A percentile compares a stretch with the other conserved stretches of the same genome.
These are phyloP conservation scores for Neobulgaria alba DNA, from an alignment of 2,329 filamentous ascomycete genomes.

Conservation along the genomic window DNA sequence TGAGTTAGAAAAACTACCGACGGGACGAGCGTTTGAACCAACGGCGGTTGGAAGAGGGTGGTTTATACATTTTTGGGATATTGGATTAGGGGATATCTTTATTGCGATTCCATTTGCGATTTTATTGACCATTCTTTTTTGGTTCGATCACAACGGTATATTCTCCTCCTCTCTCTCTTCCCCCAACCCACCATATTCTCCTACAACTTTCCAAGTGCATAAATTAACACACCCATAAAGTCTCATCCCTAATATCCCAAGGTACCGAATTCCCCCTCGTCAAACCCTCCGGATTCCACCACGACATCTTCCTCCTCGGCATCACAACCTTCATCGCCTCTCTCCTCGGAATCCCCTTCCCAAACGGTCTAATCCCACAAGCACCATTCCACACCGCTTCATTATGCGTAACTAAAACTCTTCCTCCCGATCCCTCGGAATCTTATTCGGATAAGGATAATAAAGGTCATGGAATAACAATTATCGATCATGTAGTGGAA, in stretches of 20 bases:
- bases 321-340: conserved; percentile 69
- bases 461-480: conserved; percentile 47
- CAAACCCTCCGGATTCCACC: conserved; percentile 78
- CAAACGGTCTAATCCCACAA: conserved; percentile 77
- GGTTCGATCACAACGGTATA: conserved; percentile 80
- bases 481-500: conserved; percentile 59
- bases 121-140: conserved; percentile 76
- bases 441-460: conserved; percentile 36
- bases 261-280: conserved; percentile 73
- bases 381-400: conserved; percentile 75
- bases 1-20: conserved; percentile 63
- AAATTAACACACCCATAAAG: conserved; percentile 32
- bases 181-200: not conserved
- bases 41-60: conserved; percentile 67
- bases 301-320: conserved; percentile 75
- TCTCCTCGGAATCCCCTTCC: conserved; percentile 68
- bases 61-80: conserved; percentile 77
- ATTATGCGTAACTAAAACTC: conserved; percentile 59
- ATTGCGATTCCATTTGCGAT: conserved; percentile 81
- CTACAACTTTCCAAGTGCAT: not conserved
- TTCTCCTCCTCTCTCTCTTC: not conserved
- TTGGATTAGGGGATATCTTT: conserved; percentile 65
- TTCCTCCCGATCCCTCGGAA: conserved; percentile 41
- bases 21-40: conserved; percentile 68
- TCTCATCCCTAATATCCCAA: conserved; percentile 74